Evolutionary conservation across 345 rosid species (phyloP), one percentile per base, ranked within the genome.

Genomic region (Salix viminalis): DNA sequence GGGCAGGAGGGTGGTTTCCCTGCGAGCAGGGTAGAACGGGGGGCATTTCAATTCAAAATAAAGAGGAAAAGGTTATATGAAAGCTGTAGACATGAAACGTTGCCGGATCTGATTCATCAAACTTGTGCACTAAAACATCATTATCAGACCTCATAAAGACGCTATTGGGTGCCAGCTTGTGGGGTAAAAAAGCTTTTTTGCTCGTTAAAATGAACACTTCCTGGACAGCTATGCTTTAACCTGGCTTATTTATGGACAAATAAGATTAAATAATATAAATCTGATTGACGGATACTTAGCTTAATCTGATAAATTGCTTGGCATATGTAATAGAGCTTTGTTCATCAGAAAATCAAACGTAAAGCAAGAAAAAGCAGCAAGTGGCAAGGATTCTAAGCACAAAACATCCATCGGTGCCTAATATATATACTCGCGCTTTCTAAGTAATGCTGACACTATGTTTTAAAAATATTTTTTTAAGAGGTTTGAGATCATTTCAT

Each of bases 1-100:
- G 34, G 44, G 44, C 70, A 36, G 14, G 54, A 15, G 46, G 60
- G 75, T 77, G 56, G 62, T 80, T 81, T 66, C 83, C 83, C 75
- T 64, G 18, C 67, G 78, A 79, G 82, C 12, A 72, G 83, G 82
- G 83, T 78, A 75, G 46, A 15, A 28, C 50, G 61, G 77, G 81
- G 84, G 52, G 76, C 73, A 83, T 65, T 28, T 28, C 66, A 28
- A 76, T 74, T 83, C 70, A 66, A 75, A 70, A 3, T 2, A 56
- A 50, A 44, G 19, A 19, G 37, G 19, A 3, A 71, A 52, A 56
- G 11, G 44, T 23, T 58, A 34, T 24, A 9, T 48, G 67, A 82
- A 80, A 75, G 75, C 74, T 69, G 71, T 69, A 68, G 41, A 62
- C 73, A 67, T 79, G 16, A 74, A 68, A 8, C 62, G 24, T 32